These are phyloP conservation scores for Ophiocytium majus DNA, from an alignment of 352 stramenopile species.

Conservation along the genomic window DNA sequence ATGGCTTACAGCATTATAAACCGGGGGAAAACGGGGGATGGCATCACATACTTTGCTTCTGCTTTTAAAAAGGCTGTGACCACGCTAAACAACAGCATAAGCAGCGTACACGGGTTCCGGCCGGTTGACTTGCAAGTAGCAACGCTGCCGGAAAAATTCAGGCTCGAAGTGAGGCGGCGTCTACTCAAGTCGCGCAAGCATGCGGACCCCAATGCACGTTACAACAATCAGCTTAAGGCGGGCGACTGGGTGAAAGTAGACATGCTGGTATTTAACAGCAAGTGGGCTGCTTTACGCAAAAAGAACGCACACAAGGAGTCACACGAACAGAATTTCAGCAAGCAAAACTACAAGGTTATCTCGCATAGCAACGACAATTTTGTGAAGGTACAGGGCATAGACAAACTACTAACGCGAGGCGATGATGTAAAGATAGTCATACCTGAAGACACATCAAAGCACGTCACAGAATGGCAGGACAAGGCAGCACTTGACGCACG, in stretches of 20 bases:
- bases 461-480: no score
- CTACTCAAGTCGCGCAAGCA: not conserved
- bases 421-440: not conserved
- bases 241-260: not conserved
- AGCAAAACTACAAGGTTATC: not conserved
- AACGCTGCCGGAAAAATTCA: not conserved
- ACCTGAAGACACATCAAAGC: no score
- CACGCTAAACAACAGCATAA: not conserved
- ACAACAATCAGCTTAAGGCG: not conserved
- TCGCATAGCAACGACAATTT: conserved; percentile 5
- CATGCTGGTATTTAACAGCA: not conserved
- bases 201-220: not conserved
- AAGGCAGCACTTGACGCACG: no score
- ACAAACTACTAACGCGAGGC: not conserved
- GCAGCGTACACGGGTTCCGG: not conserved
- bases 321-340: not conserved
- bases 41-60: not conserved
- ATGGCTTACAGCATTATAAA: not conserved
- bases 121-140: not conserved
- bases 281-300: not conserved
- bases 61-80: not conserved
- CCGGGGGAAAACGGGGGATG: not conserved
- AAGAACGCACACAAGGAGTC: not conserved
- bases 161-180: not conserved
- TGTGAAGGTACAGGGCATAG: not conserved